Evolutionary conservation across 2,329 filamentous ascomycete genomes (phyloP).

Genomic region (Karstenula rhodostoma): DNA sequence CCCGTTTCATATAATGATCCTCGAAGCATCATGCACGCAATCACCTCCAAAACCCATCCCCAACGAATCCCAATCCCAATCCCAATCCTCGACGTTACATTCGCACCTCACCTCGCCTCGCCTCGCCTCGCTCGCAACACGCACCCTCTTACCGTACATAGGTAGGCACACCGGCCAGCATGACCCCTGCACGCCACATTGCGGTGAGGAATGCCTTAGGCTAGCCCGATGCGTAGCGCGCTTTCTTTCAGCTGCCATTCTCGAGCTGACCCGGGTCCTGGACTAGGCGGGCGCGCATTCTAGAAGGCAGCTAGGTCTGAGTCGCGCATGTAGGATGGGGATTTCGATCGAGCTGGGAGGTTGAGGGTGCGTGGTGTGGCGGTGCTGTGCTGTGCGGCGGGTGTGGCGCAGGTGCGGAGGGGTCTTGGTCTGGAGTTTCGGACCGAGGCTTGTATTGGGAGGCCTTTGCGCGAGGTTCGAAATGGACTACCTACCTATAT

Average conservation of each 20-base stretch:
- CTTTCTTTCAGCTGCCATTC: conserved; percentile 7
- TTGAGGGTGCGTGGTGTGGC: background rate
- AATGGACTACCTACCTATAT: background rate
- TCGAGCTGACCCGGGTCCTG: background rate
- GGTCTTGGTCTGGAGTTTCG: background rate
- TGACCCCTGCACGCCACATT: conserved; percentile 5
- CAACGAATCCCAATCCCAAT: background rate
- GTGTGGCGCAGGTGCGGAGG: background rate
- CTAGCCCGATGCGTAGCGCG: background rate
- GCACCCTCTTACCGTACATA: background rate
- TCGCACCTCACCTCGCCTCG: background rate
- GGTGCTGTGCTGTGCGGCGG: background rate
- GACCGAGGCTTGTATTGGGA: background rate
- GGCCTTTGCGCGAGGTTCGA: background rate
- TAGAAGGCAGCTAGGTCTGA: background rate
- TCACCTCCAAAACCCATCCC: too few species aligned
- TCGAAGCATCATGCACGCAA: too few species aligned
- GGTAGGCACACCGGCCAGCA: background rate
- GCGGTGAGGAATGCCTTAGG: conserved; percentile 6
- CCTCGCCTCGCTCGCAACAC: background rate
- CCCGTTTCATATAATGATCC: too few species aligned
- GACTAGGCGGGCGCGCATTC: background rate
- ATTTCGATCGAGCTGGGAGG: background rate
- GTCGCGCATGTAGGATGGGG: background rate
- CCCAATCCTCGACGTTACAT: background rate